phyloP scores from a whole-genome alignment of 139 green algal species.

The Tetraselmis chui region DNA sequence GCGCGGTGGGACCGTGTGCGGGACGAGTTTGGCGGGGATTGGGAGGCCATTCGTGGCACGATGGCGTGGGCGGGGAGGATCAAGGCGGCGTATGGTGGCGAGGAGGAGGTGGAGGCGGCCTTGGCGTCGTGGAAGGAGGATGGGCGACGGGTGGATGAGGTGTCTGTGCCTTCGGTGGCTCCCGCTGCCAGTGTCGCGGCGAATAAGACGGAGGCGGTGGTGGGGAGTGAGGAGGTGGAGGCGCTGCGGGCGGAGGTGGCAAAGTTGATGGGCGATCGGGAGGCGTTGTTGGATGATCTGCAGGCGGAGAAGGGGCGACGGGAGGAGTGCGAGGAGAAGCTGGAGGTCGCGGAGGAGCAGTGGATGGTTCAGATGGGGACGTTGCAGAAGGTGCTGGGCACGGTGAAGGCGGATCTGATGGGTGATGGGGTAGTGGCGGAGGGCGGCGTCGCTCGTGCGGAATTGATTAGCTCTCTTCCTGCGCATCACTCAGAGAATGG shows the following conservation, averaged over 20 bases:
- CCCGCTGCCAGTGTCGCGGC: constrained; percentile 16
- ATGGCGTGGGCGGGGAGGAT: background rate
- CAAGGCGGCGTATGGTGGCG: background rate
- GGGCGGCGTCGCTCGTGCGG: too few species aligned
- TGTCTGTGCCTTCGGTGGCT: too few species aligned
- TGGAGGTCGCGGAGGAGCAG: constrained; percentile 36
- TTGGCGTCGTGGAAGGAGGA: background rate
- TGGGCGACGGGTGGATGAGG: too few species aligned
- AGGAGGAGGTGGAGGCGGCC: background rate
- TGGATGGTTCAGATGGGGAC: constrained; percentile 18
- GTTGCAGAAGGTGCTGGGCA: background rate
- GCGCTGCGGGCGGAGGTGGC: background rate
- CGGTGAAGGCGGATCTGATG: background rate
- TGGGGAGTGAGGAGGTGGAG: constrained; percentile 10
- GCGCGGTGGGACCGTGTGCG: background rate
- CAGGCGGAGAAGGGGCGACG: background rate
- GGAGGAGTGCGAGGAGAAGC: constrained; percentile 15
- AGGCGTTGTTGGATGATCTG: background rate
- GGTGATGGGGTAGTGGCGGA: background rate
- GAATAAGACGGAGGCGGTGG: too few species aligned
- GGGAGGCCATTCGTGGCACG: background rate
- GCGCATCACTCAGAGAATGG: too few species aligned
- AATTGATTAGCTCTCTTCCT: background rate
- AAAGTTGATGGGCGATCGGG: background rate
- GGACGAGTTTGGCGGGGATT: background rate